Evolutionary conservation across 805 yeast genomes (phyloP).

Genomic region (Ogataea chonburiensis): DNA sequence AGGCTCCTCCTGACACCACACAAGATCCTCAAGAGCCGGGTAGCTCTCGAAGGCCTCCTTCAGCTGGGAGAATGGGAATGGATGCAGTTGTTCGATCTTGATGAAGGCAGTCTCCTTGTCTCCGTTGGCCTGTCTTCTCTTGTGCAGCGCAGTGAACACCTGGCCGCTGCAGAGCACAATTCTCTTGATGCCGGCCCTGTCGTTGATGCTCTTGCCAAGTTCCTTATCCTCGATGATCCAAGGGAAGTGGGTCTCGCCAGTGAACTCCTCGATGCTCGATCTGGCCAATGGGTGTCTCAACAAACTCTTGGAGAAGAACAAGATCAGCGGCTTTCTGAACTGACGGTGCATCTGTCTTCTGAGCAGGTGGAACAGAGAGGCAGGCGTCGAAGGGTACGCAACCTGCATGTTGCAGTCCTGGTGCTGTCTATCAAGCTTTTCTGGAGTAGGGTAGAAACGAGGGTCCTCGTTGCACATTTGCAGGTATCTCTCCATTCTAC

Average conservation of each 20-base stretch:
- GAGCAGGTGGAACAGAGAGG: constrained; percentile 91
- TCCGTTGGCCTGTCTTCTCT: constrained; percentile 75
- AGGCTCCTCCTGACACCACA: constrained; percentile 99
- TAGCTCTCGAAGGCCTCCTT: constrained; percentile 78
- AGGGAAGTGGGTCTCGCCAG: constrained; percentile 88
- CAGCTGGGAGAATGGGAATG: constrained; percentile 97
- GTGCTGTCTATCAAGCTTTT: constrained; percentile 92
- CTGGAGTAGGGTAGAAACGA: constrained; percentile 86
- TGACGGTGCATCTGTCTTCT: constrained; percentile 99
- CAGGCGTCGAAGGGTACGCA: constrained; percentile 97
- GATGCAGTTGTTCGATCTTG: constrained; percentile 92
- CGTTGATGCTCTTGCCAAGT: constrained; percentile 71
- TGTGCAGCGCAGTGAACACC: constrained; percentile 88
- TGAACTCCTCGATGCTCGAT: constrained; percentile 78
- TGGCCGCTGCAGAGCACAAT: constrained; percentile 87
- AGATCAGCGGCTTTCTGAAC: constrained; percentile 86
- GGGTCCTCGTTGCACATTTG: constrained; percentile 96
- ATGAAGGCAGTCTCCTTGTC: constrained; percentile 85
- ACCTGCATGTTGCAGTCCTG: constrained; percentile 98
- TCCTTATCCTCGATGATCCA: constrained; percentile 95
- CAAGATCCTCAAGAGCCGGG: constrained; percentile 82
- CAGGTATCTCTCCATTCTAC: constrained; percentile 94
- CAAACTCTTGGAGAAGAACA: constrained; percentile 89
- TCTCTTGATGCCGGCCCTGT: constrained; percentile 84
- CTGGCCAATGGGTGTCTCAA: constrained; percentile 98